Base-by-base conservation (phyloP, 306 rosid genomes). In the Urtica urens region DNA sequence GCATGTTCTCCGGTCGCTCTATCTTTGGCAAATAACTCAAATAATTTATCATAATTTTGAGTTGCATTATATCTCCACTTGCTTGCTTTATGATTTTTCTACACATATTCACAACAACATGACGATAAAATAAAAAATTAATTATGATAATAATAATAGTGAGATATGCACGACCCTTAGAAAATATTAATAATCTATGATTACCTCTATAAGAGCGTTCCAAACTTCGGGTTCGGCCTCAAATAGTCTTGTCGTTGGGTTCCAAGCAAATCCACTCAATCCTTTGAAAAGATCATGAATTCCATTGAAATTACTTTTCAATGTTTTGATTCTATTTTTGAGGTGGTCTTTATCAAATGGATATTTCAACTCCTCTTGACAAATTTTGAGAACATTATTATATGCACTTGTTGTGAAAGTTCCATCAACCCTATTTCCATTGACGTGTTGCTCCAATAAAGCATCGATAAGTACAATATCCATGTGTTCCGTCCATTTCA, bases 341-440 rank as follows among this genome's bases (percentile, higher is more conserved):
- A 46, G 14, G 24, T 46, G 51, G 5, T 46, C 51, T 10, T 46
- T 46, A 3, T 46, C 18, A 46, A 46, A 46, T 2, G 30, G 30
- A 6, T 46, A 46, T 23, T 46, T 46, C 18, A 46, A 31, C 19
- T 46, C 51, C 3, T 46, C 51, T 23, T 15, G 17, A 46, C 51
- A 46, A 10, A 46, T 23, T 13, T 23, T 46, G 2, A 46, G 5
- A 23, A 23, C 51, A 46, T 46, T 45, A 8, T 45, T 46, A 46
- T 46, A 46, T 9, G 51, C 51, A 20, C n/a, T 0, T 46, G 30
- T 11, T 4, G 16, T 46, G 23, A 1, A 46, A 5, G 17, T 45
- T 13, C 31, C 50, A 23, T 45, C 17, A 22, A 45, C 16, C 5
- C 51, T 23, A 46, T 46, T 46, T 46, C 30, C 30, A 22, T 23